phyloP scores from a whole-genome alignment of 2,329 filamentous ascomycete genomes.

The Cercospora nicotianae region DNA sequence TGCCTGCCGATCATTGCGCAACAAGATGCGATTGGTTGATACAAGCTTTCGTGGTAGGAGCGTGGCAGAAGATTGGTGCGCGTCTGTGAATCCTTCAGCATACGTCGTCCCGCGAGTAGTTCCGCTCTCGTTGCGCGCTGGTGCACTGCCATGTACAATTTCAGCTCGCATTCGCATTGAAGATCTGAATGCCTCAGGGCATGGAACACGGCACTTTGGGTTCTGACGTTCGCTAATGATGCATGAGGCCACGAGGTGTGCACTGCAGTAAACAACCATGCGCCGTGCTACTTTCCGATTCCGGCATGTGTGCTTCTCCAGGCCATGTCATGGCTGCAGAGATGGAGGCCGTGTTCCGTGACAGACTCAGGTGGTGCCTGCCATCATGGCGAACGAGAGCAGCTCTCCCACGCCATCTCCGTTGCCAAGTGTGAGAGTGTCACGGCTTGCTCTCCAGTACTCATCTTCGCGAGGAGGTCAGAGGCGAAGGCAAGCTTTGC shows the following conservation, averaged over 20 bases:
- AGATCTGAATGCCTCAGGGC: neutral
- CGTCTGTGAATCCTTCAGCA: conserved; percentile 1
- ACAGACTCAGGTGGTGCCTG: no score
- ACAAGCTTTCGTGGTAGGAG: neutral
- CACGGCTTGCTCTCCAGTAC: no score
- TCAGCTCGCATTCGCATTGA: conserved; percentile 9
- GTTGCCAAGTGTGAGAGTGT: no score
- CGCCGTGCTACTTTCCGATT: neutral
- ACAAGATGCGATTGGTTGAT: neutral
- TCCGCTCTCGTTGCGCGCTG: neutral
- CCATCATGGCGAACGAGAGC: no score
- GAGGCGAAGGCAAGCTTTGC: no score
- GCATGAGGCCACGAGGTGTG: neutral
- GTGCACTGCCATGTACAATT: neutral
- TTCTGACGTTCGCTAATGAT: neutral
- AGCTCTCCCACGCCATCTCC: no score
- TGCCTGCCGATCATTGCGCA: conserved; percentile 5
- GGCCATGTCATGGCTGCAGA: neutral
- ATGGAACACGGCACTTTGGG: neutral
- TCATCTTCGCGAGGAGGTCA: no score
- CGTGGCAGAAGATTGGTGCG: neutral
- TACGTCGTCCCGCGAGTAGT: neutral
- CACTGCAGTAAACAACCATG: neutral
- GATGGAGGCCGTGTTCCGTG: no score
- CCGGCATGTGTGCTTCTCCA: neutral